These are phyloP conservation scores for Hemerocallis citrina DNA, from an alignment of 106 monocot species.

Conservation along the genomic window DNA sequence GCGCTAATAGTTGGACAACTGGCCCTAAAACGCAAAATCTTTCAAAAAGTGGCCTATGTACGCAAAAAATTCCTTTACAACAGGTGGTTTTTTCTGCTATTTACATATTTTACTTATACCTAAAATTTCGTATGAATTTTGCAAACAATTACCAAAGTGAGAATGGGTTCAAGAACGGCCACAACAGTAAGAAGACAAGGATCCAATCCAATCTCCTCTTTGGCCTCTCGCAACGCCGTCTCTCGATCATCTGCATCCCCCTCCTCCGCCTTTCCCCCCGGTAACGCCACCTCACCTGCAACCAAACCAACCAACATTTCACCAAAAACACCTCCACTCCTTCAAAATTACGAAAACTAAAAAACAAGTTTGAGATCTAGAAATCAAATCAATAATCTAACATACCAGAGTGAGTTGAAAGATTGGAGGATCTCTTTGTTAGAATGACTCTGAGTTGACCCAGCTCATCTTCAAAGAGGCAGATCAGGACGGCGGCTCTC, in stretches of 20 bases:
- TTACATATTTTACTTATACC: too few species aligned
- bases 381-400: not conserved
- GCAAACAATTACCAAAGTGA: slow-evolving; percentile 76
- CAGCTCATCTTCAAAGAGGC: slow-evolving; percentile 49
- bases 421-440: slow-evolving; percentile 58
- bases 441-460: slow-evolving; percentile 57
- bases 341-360: not conserved
- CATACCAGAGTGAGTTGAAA: slow-evolving; percentile 53
- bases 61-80: too few species aligned
- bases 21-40: too few species aligned
- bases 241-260: slow-evolving; percentile 24
- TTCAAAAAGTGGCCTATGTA: too few species aligned
- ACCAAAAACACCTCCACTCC: not conserved
- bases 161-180: slow-evolving; percentile 43
- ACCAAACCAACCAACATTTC: too few species aligned
- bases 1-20: too few species aligned
- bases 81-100: too few species aligned
- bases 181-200: slow-evolving; percentile 38
- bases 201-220: slow-evolving; percentile 44
- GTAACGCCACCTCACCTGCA: slow-evolving; percentile 55
- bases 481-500: slow-evolving; percentile 58
- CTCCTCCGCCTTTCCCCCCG: slow-evolving; percentile 42
- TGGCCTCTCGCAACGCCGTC: slow-evolving; percentile 36
- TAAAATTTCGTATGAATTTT: too few species aligned
- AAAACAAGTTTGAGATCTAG: not conserved